A percentile compares a stretch with the other conserved stretches of the same genome.
phyloP scores from a whole-genome alignment of 441 rosid genomes.

The Caryocar brasiliense region DNA sequence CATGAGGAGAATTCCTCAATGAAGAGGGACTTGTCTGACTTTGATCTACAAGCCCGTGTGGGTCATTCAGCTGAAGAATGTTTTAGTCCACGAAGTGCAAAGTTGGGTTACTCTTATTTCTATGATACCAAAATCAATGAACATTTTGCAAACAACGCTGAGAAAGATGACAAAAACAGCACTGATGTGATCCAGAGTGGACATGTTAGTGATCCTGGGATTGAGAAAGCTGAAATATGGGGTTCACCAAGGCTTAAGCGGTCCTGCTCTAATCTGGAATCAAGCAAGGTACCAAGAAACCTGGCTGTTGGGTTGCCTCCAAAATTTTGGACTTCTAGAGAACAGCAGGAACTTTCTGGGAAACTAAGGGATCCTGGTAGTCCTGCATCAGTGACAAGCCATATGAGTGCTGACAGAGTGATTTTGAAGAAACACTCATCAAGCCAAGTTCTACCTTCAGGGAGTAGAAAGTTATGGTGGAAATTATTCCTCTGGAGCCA shows the following conservation, averaged over 20 bases:
- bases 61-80: slow-evolving; percentile 21
- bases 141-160: slow-evolving; percentile 10
- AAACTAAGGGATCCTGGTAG: slow-evolving; percentile 27
- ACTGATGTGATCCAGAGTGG: slow-evolving; percentile 34
- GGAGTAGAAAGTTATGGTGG: slow-evolving; percentile 80
- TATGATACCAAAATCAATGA: slow-evolving; percentile 23
- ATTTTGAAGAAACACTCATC: slow-evolving; percentile 89
- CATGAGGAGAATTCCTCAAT: slow-evolving; percentile 45
- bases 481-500: slow-evolving; percentile 93
- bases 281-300: slow-evolving; percentile 28
- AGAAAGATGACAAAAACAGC: slow-evolving; percentile 15
- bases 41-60: slow-evolving; percentile 34
- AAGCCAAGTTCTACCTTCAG: slow-evolving; percentile 83
- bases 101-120: slow-evolving; percentile 17
- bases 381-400: slow-evolving; percentile 47
- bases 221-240: slow-evolving; percentile 44
- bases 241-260: slow-evolving; percentile 65
- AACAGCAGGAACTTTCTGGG: slow-evolving; percentile 18
- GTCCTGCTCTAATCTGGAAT: slow-evolving; percentile 76
- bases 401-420: slow-evolving; percentile 73
- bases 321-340: slow-evolving; percentile 29
- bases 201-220: slow-evolving; percentile 82
- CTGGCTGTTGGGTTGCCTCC: slow-evolving; percentile 24
- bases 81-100: slow-evolving; percentile 13
- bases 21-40: slow-evolving; percentile 44